These are phyloP conservation scores for Fusarium staphyleae DNA, from an alignment of 2,329 filamentous ascomycete genomes.

Conservation along the genomic window DNA sequence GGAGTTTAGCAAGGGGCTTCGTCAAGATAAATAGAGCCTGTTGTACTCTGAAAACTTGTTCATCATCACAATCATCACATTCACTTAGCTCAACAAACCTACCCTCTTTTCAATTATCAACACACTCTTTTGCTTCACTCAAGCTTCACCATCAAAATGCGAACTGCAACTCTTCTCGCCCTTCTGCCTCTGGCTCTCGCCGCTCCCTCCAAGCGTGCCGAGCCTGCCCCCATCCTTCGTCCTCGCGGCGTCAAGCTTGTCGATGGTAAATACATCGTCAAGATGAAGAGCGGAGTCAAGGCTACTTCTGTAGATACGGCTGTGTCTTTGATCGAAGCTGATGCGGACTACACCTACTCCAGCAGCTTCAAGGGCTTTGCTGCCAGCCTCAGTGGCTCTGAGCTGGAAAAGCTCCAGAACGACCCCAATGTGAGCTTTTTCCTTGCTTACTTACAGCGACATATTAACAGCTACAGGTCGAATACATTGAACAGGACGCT, in stretches of 20 bases:
- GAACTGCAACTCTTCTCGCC: conserved; percentile 44
- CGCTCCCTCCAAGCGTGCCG: conserved; percentile 43
- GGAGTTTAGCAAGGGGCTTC: conserved; percentile 4
- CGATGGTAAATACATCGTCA: conserved; percentile 50
- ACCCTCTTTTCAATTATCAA: conserved; percentile 10
- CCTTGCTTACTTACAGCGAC: no score
- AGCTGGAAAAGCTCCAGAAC: conserved; percentile 39
- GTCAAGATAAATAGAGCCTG: conserved; percentile 29
- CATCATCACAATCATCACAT: conserved; percentile 15
- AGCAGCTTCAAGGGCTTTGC: conserved; percentile 41
- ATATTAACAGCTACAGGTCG: conserved; percentile 39
- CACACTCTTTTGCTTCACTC: conserved; percentile 17
- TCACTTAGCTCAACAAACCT: conserved; percentile 24
- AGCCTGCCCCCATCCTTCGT: conserved; percentile 46
- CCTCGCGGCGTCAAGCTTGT: conserved; percentile 44
- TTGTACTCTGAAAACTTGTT: not conserved
- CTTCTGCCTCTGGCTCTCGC: conserved; percentile 45
- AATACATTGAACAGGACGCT: conserved; percentile 51
- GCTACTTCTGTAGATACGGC: conserved; percentile 35
- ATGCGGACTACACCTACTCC: conserved; percentile 44
- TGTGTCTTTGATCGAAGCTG: conserved; percentile 41
- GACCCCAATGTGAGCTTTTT: conserved; percentile 36
- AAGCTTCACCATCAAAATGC: conserved; percentile 39
- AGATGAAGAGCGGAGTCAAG: conserved; percentile 41
- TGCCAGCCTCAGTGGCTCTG: conserved; percentile 38